Percentiles rank a stretch among this genome's conserved stretches.
phyloP scores from a whole-genome alignment of 139 green algal species.

The Zygnema circumcarinatum region DNA sequence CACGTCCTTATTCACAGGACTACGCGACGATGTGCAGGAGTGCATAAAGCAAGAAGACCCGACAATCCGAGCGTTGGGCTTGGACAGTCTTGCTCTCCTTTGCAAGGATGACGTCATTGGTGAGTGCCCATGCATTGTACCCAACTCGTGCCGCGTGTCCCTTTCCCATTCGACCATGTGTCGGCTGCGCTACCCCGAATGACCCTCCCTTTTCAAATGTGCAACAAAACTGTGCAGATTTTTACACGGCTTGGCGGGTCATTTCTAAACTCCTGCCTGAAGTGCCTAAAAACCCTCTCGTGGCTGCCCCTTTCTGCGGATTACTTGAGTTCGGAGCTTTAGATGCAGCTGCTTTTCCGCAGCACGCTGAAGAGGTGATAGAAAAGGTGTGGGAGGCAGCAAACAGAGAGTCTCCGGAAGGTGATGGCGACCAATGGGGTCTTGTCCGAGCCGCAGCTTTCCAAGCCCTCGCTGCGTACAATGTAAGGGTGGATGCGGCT shows the following conservation, averaged over 20 bases:
- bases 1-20: too few relatives aligned
- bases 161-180: not conserved
- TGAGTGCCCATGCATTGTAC: not conserved
- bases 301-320: not conserved
- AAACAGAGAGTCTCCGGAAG: not conserved
- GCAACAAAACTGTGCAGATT: not conserved
- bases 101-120: slow-evolving; percentile 35
- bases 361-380: not conserved
- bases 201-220: not conserved
- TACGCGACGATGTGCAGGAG: too few relatives aligned
- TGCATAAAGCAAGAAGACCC: slow-evolving; percentile 5
- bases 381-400: not conserved
- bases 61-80: not conserved
- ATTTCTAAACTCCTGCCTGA: not conserved
- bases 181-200: too few relatives aligned
- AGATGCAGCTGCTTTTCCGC: not conserved
- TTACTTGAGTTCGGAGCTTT: slow-evolving; percentile 8
- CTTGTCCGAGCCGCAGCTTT: not conserved
- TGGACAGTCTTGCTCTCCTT: slow-evolving; percentile 8
- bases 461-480: not conserved
- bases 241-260: slow-evolving; percentile 37
- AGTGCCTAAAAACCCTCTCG: not conserved
- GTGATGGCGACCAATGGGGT: not conserved
- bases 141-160: not conserved
- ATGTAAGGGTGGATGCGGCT: too few relatives aligned